Percentiles rank a stretch among this genome's conserved stretches.
These are phyloP conservation scores for Boletellus deceptivus DNA, from an alignment of 1,284 basidiomycete species.

Conservation along the genomic window DNA sequence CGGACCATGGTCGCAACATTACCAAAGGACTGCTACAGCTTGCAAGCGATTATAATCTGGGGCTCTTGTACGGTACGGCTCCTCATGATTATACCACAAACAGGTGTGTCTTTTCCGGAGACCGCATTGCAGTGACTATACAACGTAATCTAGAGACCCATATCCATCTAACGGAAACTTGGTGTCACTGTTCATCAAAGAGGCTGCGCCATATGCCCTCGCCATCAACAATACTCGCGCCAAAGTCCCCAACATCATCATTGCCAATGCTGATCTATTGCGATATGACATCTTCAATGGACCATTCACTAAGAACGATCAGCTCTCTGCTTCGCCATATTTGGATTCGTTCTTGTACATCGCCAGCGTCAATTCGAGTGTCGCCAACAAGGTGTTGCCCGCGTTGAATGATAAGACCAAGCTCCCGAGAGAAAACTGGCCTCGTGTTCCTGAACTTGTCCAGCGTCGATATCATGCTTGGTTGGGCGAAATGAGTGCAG, in stretches of 20 bases:
- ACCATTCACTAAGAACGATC: conserved; percentile 76
- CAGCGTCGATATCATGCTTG: conserved; percentile 51
- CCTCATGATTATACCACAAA: conserved; percentile 70
- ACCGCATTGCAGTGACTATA: neutral
- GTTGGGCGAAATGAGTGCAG: conserved; percentile 43
- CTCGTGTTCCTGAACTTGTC: conserved; percentile 50
- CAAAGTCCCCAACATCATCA: conserved; percentile 59
- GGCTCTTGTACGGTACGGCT: conserved; percentile 59
- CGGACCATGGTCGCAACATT: conserved; percentile 44
- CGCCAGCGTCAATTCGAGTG: conserved; percentile 44
- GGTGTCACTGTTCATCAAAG: conserved; percentile 57
- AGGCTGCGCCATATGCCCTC: conserved; percentile 56
- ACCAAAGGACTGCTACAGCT: too few relatives aligned
- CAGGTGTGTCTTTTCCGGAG: conserved; percentile 39
- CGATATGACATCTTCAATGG: conserved; percentile 72
- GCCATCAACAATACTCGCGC: conserved; percentile 60
- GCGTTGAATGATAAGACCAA: conserved; percentile 47
- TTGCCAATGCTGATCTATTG: conserved; percentile 70
- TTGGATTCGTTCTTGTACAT: conserved; percentile 61
- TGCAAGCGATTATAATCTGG: conserved; percentile 52
- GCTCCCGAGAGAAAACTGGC: conserved; percentile 36
- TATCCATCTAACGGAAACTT: conserved; percentile 66
- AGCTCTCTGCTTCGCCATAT: conserved; percentile 72
- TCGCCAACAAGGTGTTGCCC: conserved; percentile 52
- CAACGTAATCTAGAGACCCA: conserved; percentile 43